Percentiles rank a stretch among this genome's conserved stretches.
Conservation (phyloP, 306 rosid genomes). For the Casuarina equisetifolia region DNA sequence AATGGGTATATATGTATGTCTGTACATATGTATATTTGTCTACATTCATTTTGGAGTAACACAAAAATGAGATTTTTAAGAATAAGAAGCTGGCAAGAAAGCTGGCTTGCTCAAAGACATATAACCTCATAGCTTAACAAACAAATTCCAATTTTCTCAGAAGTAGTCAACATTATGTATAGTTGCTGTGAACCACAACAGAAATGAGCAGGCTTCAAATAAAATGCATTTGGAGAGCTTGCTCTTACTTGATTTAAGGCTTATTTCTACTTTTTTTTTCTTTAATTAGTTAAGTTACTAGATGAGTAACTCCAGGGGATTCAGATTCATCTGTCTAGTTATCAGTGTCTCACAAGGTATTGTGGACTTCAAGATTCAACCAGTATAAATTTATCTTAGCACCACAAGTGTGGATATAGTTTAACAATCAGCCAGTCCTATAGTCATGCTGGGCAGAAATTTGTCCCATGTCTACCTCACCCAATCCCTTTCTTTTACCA, state of each 20-base stretch:
- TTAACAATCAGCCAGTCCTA: not conserved
- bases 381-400: not conserved
- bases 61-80: not conserved
- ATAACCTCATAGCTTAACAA: slow-evolving; percentile 1
- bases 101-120: not conserved
- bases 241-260: not conserved
- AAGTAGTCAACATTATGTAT: not conserved
- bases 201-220: not conserved
- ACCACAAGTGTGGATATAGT: not conserved
- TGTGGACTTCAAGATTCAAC: not conserved
- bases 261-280: not conserved
- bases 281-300: not conserved
- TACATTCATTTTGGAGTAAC: not conserved
- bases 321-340: not conserved
- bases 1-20: too few species aligned
- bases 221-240: not conserved
- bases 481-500: not conserved
- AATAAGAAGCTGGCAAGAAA: not conserved
- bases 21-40: not conserved
- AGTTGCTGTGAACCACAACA: not conserved
- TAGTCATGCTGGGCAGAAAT: not conserved
- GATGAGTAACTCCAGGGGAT: not conserved
- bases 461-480: not conserved
- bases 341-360: not conserved
- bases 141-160: slow-evolving; percentile 5